These are phyloP conservation scores for Trichoderma guizhouense DNA, from an alignment of 2,329 filamentous ascomycete genomes.

Conservation along the genomic window DNA sequence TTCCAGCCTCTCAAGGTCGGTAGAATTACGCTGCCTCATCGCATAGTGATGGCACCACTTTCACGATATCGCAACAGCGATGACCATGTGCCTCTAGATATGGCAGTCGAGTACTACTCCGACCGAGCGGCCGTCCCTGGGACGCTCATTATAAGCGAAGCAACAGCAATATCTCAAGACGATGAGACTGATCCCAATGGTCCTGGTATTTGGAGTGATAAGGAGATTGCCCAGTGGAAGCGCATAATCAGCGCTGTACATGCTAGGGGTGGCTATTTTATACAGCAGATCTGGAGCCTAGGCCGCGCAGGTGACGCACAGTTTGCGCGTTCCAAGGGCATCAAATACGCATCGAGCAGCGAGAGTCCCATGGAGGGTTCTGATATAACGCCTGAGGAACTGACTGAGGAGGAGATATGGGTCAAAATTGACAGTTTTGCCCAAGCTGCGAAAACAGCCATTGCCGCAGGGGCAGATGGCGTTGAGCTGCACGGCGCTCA, in stretches of 20 bases:
- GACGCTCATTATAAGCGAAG: conserved; percentile 44
- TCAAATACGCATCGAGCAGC: not conserved
- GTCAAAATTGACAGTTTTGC: not conserved
- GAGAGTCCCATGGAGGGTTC: not conserved
- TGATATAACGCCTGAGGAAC: not conserved
- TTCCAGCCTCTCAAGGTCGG: not conserved
- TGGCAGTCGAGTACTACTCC: conserved; percentile 41
- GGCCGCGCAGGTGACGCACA: conserved; percentile 45
- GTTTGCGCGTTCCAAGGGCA: not conserved
- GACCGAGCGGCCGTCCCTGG: conserved; percentile 44
- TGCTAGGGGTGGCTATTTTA: conserved; percentile 58
- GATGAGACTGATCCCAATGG: conserved; percentile 34
- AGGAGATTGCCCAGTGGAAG: not conserved
- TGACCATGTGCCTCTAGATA: not conserved
- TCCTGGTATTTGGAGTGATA: conserved; percentile 51
- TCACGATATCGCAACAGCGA: not conserved
- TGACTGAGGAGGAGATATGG: not conserved
- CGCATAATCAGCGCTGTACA: conserved; percentile 60
- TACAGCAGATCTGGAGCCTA: conserved; percentile 61
- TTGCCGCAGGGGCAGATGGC: not conserved
- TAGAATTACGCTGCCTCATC: not conserved
- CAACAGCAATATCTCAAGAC: conserved; percentile 41
- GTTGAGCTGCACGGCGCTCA: not conserved
- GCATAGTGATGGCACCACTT: not conserved
- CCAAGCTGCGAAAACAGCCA: not conserved